These are phyloP conservation scores for Aspergillus udagawae DNA, from an alignment of 2,329 filamentous ascomycete genomes.

Conservation along the genomic window DNA sequence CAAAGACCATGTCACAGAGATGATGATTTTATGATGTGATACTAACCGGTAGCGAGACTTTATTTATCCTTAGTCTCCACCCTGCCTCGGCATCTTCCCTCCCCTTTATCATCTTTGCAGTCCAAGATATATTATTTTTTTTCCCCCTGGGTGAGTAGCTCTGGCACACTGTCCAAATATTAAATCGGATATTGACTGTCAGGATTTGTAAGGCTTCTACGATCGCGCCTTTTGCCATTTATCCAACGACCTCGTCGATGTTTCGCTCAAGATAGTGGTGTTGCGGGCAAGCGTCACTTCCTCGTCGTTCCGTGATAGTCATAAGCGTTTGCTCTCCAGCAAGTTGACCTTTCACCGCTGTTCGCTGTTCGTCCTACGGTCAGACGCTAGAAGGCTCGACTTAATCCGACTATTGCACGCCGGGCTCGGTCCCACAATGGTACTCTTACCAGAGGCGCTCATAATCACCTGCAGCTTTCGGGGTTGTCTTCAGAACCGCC, in stretches of 20 bases:
- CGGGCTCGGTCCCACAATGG: conserved; percentile 31
- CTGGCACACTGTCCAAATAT: not conserved
- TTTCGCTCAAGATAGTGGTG: not conserved
- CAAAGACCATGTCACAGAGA: not conserved
- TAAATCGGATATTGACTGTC: not conserved
- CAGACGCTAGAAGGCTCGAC: not conserved
- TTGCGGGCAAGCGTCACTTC: not conserved
- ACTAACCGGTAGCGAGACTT: not conserved
- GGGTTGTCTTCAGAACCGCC: conserved; percentile 16
- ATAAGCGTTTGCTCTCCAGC: not conserved
- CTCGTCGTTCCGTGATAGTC: not conserved
- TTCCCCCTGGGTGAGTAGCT: not conserved
- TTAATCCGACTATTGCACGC: not conserved
- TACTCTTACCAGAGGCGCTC: conserved; percentile 21
- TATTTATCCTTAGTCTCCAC: not conserved
- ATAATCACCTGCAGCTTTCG: conserved; percentile 25
- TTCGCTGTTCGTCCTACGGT: not conserved
- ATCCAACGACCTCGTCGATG: not conserved
- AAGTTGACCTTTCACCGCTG: not conserved
- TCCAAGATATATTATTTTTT: not conserved
- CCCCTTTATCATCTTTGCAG: not conserved
- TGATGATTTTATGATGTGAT: not conserved
- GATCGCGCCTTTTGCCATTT: not conserved
- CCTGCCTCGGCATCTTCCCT: not conserved
- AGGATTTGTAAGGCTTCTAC: not conserved